Percentiles rank a stretch among this genome's conserved stretches.
Conservation (phyloP, 345 rosid species). For the Populus tremula region DNA sequence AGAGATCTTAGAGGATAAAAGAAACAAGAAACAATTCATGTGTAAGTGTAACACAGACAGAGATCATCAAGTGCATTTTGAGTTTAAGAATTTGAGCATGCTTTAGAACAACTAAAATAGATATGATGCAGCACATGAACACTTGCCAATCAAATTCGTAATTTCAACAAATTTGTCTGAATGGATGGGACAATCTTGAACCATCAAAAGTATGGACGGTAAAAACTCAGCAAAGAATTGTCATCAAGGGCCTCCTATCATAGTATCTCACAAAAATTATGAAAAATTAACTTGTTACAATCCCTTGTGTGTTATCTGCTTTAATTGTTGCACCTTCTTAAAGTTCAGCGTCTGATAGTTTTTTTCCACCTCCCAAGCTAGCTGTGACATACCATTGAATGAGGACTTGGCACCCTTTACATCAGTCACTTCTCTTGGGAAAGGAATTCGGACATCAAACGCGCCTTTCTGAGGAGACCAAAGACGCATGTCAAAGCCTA, state of each 20-base stretch:
- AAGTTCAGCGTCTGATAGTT: constrained; percentile 48
- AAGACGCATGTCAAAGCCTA: constrained; percentile 78
- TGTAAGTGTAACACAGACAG: not conserved
- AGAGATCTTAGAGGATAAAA: not conserved
- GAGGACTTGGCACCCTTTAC: constrained; percentile 89
- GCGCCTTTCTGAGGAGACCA: constrained; percentile 47
- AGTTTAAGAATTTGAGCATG: too few relatives aligned
- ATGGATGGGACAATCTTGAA: not conserved
- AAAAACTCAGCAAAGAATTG: not conserved
- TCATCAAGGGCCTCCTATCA: not conserved
- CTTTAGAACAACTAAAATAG: not conserved
- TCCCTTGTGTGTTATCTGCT: constrained; percentile 39
- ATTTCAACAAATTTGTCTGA: not conserved
- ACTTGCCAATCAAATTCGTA: too few relatives aligned
- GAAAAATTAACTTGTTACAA: constrained; percentile 9
- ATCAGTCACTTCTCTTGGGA: constrained; percentile 78
- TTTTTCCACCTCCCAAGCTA: constrained; percentile 94
- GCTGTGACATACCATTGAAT: constrained; percentile 86
- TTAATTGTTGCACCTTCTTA: constrained; percentile 63
- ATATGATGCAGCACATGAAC: not conserved
- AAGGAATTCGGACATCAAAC: constrained; percentile 79
- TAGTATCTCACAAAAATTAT: not conserved
- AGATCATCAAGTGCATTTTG: not conserved
- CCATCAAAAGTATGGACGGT: not conserved
- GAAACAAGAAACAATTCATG: not conserved